Conservation (phyloP, 306 rosid species). For the Casuarina equisetifolia region DNA sequence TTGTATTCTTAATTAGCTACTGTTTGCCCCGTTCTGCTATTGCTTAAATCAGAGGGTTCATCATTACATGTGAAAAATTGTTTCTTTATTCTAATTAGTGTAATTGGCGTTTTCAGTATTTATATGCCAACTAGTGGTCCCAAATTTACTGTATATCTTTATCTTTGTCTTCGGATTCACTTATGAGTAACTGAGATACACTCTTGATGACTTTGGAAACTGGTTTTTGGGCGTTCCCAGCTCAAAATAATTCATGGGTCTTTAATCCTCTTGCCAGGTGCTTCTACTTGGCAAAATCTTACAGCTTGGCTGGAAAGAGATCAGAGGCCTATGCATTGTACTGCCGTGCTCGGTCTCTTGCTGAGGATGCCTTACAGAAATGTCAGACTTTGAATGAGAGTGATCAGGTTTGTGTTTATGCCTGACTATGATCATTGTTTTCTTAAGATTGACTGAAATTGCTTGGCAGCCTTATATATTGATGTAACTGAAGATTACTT, state of each 20-base stretch:
- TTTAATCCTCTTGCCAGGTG: constrained; percentile 55
- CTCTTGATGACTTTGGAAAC: constrained; percentile 1
- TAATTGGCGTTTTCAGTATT: not conserved
- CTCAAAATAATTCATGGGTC: not conserved
- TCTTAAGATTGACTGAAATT: not conserved
- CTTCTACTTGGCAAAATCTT: constrained; percentile 88
- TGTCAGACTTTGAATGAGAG: constrained; percentile 19
- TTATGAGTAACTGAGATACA: not conserved
- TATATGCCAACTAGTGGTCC: not conserved
- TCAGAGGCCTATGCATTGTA: constrained; percentile 85
- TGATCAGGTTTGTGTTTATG: constrained; percentile 34
- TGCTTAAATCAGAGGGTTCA: not conserved
- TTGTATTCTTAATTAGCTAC: not conserved
- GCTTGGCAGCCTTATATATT: not conserved
- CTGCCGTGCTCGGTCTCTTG: constrained; percentile 62
- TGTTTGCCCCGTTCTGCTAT: not conserved
- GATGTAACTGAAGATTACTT: not conserved
- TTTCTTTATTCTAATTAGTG: not conserved
- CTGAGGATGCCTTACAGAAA: constrained; percentile 42
- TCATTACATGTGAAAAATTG: not conserved
- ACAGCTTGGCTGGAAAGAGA: constrained; percentile 90
- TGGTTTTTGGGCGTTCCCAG: not conserved
- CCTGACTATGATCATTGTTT: not conserved
- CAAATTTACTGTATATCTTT: not conserved
- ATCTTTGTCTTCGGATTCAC: not conserved